Percentiles rank a stretch among this genome's conserved stretches.
These are phyloP conservation scores for Prasinococcaceae sp. DNA, from an alignment of 139 green algal genomes.

Conservation along the genomic window DNA sequence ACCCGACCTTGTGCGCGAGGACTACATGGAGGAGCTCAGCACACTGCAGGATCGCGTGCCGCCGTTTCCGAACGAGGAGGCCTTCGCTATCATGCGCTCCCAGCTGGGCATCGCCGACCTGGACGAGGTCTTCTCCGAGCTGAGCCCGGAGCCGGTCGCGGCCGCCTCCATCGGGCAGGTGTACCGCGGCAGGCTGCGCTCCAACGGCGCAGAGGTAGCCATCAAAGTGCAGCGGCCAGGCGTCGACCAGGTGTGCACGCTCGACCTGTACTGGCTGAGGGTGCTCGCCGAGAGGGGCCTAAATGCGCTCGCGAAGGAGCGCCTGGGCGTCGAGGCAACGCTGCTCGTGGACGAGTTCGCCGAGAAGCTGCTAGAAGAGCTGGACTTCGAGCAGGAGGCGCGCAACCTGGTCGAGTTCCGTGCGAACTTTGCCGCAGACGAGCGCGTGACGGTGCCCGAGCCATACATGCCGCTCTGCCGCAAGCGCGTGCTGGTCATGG, in stretches of 20 bases:
- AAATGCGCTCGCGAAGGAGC: constrained; percentile 33
- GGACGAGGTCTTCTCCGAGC: constrained; percentile 60
- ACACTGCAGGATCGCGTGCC: constrained; percentile 14
- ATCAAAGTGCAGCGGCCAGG: constrained; percentile 75
- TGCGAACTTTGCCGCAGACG: constrained; percentile 66
- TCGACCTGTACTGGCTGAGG: constrained; percentile 79
- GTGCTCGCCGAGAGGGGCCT: constrained; percentile 40
- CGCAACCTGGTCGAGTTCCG: constrained; percentile 80
- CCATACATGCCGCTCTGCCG: constrained; percentile 34
- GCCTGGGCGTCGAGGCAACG: constrained; percentile 73
- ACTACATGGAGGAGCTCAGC: constrained; percentile 15
- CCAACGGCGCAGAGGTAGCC: constrained; percentile 69
- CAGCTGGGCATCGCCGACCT: constrained; percentile 51
- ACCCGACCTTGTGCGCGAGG: constrained; percentile 11
- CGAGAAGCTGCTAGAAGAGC: constrained; percentile 90
- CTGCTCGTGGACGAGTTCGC: constrained; percentile 95
- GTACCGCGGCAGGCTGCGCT: constrained; percentile 43
- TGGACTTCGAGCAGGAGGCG: constrained; percentile 78
- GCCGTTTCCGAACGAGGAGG: constrained; percentile 14
- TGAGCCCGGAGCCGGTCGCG: constrained; percentile 74
- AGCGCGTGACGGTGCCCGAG: constrained; percentile 83
- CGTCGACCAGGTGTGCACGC: constrained; percentile 64
- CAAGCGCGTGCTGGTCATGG: constrained; percentile 72
- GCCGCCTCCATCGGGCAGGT: constrained; percentile 58
- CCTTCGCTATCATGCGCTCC: constrained; percentile 69